Base-by-base conservation (phyloP, 2,329 filamentous ascomycete genomes). In the Xylogone sp. region DNA sequence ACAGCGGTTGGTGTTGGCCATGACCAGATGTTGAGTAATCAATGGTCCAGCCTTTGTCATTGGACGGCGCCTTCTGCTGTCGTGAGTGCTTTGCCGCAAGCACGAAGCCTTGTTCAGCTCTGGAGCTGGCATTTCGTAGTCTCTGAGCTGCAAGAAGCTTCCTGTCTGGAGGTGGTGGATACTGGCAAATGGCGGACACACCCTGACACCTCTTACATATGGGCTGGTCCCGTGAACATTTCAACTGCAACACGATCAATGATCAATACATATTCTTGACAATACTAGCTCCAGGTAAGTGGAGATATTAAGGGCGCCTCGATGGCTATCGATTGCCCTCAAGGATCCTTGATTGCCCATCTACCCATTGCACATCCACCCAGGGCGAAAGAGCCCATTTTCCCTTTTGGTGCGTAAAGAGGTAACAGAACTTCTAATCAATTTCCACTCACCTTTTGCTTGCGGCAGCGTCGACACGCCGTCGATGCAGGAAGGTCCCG, bases 111-210 rank as follows among this genome's bases (percentile, higher is more conserved):
- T 13, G 7, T 13, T 31, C 27, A 21, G 50, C 48, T 21, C 56
- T 47, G 7, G 55, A 49, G 24, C 51, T 54, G 18, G 56, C 55
- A 53, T 57, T 57, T 43, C 53, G 52, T 21, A 52, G 45, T 45
- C 57, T 49, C 34, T 53, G 53, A 20, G 51, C 50, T 8, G 55
- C 57, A 12, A 59, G 42, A 19, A 56, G 45, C 45, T 59, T 59
- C 43, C 55, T 54, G 42, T 59, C 56, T 22, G 55, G 53, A 3
- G 57, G 57, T n/a, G 53, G 49, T 7, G 57, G 57, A 50, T 59
- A 58, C 16, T 51, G 46, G 51, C 57, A 59, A 9, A 51, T 22
- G n/a, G 53, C 53, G 9, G 53, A 53, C 22, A 59, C 49, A 34
- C 49, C 48, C 44, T 43, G 49, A 43, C 57, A 59, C 49, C 57